Percentiles rank a stretch among this genome's conserved stretches.
Conservation (phyloP, 2,329 filamentous ascomycete genomes). For the Microcera coccophila region DNA sequence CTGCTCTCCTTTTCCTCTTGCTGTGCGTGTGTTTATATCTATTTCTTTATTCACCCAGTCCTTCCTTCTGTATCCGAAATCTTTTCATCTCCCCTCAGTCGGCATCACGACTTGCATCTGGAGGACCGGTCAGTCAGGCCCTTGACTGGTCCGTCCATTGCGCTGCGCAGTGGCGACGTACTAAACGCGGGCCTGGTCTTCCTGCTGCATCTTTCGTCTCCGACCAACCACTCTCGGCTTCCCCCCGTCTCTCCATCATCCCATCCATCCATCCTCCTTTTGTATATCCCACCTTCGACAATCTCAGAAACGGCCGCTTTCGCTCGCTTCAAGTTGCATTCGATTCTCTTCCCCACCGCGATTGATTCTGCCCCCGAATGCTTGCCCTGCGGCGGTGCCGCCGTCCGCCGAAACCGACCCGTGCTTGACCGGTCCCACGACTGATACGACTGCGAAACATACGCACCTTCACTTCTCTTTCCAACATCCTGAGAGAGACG, state of each 20-base stretch:
- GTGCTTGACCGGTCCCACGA: slow-evolving; percentile 17
- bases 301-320: slow-evolving; percentile 2
- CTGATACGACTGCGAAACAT: slow-evolving; percentile 14
- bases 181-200: not conserved
- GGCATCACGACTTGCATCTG: not conserved
- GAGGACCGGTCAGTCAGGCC: too few species aligned
- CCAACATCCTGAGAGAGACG: not conserved
- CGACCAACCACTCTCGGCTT: not conserved
- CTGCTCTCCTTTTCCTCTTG: not conserved
- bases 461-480: slow-evolving; percentile 4
- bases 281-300: slow-evolving; percentile 12
- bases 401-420: slow-evolving; percentile 25
- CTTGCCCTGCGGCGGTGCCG: slow-evolving; percentile 28
- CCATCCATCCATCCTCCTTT: slow-evolving; percentile 12
- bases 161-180: not conserved
- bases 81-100: not conserved
- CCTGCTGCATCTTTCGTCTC: not conserved
- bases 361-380: slow-evolving; percentile 25
- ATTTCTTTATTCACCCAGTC: not conserved
- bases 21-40: not conserved
- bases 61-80: too few species aligned
- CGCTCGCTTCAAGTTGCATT: slow-evolving; percentile 2
- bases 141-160: not conserved
- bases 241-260: slow-evolving; percentile 13
- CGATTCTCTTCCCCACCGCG: slow-evolving; percentile 14